Evolutionary conservation across 1,284 basidiomycete species (phyloP), one percentile per base, ranked within the genome.

Genomic region (Sphagnurus paluster): DNA sequence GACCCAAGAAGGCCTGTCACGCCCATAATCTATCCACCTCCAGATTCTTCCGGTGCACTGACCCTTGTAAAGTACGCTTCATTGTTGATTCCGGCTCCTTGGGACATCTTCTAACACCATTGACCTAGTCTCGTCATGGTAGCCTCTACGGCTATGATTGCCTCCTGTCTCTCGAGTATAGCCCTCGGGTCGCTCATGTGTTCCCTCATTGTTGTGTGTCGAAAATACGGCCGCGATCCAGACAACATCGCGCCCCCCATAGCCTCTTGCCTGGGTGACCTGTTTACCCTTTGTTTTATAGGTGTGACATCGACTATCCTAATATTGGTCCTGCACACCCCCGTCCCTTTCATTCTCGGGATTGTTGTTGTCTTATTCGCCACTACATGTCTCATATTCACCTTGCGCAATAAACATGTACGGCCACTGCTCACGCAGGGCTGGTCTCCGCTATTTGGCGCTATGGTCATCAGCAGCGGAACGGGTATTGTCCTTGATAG

Each of bases 171-270:
- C 17, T 91, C 89, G 11, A 86, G 87, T 46, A 69, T 90, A 2
- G 61, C 94, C 2, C 77, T 98, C 1, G 96, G 96, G 2, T 89
- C 87, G 1, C 97, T 98, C 67, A 97, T 98, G 93, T 93, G 89
- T 60, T 72, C 75, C 5, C 76, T 98, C 17, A 82, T 98, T 30
- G 77, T 98, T 16, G 52, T 90, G 2, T 93, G 93, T 62, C 73
- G 92, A 38, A 79, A 75, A 57, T 80, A 79, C 44, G 81, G 85
- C 2, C 77, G 87, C 32, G 89, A 99, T 66, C 96, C 55, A 92
- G 93, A 98, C 63, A 98, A 98, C 64, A 96, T 98, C 54, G 91
- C 94, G 2, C 92, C 95, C 0, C 93, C 96, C 0, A 75, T 98
- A 4, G 96, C 96, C 0, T 84, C 93, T 2, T 95, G 92, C 54